phyloP scores from a whole-genome alignment of 2,329 filamentous ascomycete genomes.

The Epichloe baconii region DNA sequence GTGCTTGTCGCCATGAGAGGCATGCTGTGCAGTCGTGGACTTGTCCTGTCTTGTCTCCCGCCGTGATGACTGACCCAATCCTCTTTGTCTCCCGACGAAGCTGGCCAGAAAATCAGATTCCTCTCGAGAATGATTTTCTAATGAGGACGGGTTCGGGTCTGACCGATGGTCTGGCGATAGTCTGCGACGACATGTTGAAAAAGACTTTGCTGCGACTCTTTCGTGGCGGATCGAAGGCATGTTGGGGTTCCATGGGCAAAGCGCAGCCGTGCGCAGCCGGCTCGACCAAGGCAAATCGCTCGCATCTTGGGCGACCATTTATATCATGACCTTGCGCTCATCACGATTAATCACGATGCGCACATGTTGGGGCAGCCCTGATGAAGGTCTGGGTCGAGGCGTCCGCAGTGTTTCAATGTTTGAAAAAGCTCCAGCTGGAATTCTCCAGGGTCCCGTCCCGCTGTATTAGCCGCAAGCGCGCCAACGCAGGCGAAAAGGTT shows the following conservation, averaged over 20 bases:
- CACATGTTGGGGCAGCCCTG: background rate
- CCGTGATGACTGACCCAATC: background rate
- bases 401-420: background rate
- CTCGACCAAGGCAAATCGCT: slow-evolving; percentile 13
- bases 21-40: background rate
- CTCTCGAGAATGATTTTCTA: too few species aligned
- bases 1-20: background rate
- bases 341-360: background rate
- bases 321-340: background rate
- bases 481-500: background rate
- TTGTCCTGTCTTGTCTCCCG: background rate
- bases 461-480: slow-evolving; percentile 4
- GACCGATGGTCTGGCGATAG: background rate
- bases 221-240: background rate
- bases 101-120: background rate
- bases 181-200: background rate
- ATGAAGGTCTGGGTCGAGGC: background rate
- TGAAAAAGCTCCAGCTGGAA: background rate
- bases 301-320: slow-evolving; percentile 9
- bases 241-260: slow-evolving; percentile 4
- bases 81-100: background rate
- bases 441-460: background rate
- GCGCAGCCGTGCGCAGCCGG: slow-evolving; percentile 13
- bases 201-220: background rate
- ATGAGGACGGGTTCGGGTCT: background rate